A percentile compares a stretch with the other conserved stretches of the same genome.
Evolutionary conservation across 768 basidiomycete genomes (phyloP).

Genomic region (Tulasnella sp.): DNA sequence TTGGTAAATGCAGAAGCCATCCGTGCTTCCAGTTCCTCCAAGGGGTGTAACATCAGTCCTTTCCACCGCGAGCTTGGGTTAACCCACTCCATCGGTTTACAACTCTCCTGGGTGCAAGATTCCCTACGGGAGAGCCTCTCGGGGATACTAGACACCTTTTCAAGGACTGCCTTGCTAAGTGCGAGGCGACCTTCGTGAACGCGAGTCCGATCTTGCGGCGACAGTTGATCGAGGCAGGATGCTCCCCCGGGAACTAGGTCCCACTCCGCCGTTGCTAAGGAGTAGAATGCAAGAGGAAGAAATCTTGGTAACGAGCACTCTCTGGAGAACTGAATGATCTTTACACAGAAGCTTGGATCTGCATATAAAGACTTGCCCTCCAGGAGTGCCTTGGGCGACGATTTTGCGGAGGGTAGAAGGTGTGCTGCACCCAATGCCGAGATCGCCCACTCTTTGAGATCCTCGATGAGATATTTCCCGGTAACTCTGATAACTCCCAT

Average conservation of each 20-base stretch:
- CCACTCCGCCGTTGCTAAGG: constrained; percentile 14
- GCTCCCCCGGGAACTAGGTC: neutral
- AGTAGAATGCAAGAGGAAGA: neutral
- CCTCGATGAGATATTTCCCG: neutral
- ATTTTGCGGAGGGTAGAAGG: neutral
- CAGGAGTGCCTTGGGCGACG: neutral
- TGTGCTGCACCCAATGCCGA: neutral
- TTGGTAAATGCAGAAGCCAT: neutral
- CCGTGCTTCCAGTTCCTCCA: neutral
- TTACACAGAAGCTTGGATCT: neutral
- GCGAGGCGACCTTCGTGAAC: constrained; percentile 1
- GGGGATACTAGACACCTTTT: neutral
- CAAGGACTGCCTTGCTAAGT: neutral
- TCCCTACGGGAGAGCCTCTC: neutral
- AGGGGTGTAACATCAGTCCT: neutral
- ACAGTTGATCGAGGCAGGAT: neutral
- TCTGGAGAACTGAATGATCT: neutral
- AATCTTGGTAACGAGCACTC: neutral
- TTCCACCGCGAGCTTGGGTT: neutral
- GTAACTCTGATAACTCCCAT: neutral
- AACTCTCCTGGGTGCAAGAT: neutral
- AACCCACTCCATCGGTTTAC: neutral
- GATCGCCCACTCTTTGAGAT: constrained; percentile 10
- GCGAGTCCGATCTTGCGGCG: neutral
- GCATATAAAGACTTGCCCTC: neutral